Percentiles rank a stretch among this genome's conserved stretches.
Conservation (phyloP, 2,329 filamentous ascomycete genomes). For the Leptographium flavum region DNA sequence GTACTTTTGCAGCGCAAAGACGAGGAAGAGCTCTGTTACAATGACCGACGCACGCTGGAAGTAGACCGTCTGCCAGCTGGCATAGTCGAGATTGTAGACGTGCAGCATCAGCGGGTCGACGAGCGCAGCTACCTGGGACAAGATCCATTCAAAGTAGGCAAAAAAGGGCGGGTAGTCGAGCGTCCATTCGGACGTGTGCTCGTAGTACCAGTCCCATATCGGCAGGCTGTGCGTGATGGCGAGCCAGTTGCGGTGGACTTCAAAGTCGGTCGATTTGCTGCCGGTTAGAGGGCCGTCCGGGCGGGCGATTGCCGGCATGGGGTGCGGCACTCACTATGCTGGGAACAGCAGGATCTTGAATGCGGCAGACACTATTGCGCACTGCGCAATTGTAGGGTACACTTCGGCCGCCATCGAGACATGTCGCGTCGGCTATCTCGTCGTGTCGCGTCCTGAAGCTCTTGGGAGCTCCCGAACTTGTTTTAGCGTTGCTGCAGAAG, state of each 20-base stretch:
- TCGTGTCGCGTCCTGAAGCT: not conserved
- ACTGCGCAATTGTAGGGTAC: slow-evolving; percentile 80
- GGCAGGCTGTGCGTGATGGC: slow-evolving; percentile 87
- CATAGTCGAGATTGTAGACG: slow-evolving; percentile 68
- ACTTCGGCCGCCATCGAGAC: slow-evolving; percentile 51
- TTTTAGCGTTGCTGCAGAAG: not conserved
- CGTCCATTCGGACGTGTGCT: slow-evolving; percentile 98
- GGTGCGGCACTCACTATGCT: slow-evolving; percentile 54
- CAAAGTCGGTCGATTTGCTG: slow-evolving; percentile 97
- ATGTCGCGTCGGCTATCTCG: slow-evolving; percentile 3
- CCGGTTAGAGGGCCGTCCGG: not conserved
- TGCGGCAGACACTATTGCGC: slow-evolving; percentile 70
- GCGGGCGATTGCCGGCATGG: not conserved
- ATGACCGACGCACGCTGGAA: slow-evolving; percentile 90
- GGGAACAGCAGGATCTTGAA: slow-evolving; percentile 89
- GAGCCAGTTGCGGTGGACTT: slow-evolving; percentile 97
- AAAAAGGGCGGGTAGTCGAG: slow-evolving; percentile 98
- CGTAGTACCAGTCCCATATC: slow-evolving; percentile 83
- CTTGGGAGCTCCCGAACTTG: not conserved
- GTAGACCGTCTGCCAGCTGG: slow-evolving; percentile 86
- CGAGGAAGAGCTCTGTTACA: slow-evolving; percentile 65
- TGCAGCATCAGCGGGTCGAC: slow-evolving; percentile 71
- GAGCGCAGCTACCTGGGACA: slow-evolving; percentile 67
- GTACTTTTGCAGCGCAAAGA: slow-evolving; percentile 70
- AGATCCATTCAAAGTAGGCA: slow-evolving; percentile 86